Evolutionary conservation across 805 yeast genomes (phyloP), one percentile per base, ranked within the genome.

Genomic region (Saccharomycopsis babjevae): DNA sequence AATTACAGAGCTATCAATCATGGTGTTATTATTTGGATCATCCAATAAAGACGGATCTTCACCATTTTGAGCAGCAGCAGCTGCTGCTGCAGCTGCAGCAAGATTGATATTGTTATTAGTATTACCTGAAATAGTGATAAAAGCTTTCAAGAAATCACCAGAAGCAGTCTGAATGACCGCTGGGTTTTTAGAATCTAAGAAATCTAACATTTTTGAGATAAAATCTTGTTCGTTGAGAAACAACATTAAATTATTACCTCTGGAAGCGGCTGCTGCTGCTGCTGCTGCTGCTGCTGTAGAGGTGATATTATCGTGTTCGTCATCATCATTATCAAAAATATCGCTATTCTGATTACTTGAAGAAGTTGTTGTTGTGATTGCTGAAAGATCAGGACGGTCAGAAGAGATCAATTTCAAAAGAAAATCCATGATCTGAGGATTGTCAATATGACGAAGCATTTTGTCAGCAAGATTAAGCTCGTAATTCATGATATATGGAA

Each of bases 391-490:
- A 1, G 93, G 87, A 72, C 89, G 92, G 74, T 94, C 99, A 0
- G 97, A 89, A 57, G 96, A 91, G 36, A 94, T 88, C 22, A 94
- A 85, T 70, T 93, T 88, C 61, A 94, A 76, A 61, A 94, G 74
- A 68, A 93, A 89, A 73, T 94, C 99, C 92, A 93, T 92, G 62
- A 94, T 73, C 57, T 97, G 91, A 2, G 98, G 97, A 62, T 92
- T 89, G 68, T 91, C 97, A 62, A 94, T 83, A 72, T 93, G 97
- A 59, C 79, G 80, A 72, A 93, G 76, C 70, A 93, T 90, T 64
- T 89, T 80, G 67, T 86, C 89, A 40, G 91, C 97, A 62, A 94
- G 76, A 66, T 79, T 76, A 7, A 22, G 38, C 1, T 82, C 79
- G 69, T 88, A 91, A 38, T 82, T 76, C 59, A 89, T 73, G 55